Percentiles rank a stretch among this genome's conserved stretches.
phyloP scores from a whole-genome alignment of 805 yeast genomes.

The Candida taoyuanica region DNA sequence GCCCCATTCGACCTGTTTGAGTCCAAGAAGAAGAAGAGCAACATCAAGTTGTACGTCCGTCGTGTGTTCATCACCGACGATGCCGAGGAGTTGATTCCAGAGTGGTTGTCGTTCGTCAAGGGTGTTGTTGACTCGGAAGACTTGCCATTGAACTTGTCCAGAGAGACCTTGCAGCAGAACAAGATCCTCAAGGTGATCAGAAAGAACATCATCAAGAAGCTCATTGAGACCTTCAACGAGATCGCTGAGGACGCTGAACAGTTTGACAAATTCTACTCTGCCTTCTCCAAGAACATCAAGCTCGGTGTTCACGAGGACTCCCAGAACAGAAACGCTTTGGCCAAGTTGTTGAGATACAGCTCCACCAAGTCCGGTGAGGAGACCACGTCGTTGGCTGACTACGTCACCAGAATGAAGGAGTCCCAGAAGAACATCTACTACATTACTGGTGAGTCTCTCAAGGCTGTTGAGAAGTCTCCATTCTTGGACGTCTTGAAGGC shows the following conservation, averaged over 20 bases:
- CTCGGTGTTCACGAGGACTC: slow-evolving; percentile 99
- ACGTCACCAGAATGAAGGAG: slow-evolving; percentile 99
- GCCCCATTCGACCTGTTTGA: slow-evolving; percentile 99
- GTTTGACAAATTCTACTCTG: slow-evolving; percentile 96
- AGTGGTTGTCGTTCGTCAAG: slow-evolving; percentile 94
- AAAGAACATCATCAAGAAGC: slow-evolving; percentile 98
- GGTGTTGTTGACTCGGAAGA: slow-evolving; percentile 99
- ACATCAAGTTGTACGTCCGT: slow-evolving; percentile 97
- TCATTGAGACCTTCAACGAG: slow-evolving; percentile 98
- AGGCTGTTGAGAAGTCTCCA: slow-evolving; percentile 98
- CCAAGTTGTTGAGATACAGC: slow-evolving; percentile 95
- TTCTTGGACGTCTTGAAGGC: slow-evolving; percentile 98
- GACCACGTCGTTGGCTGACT: slow-evolving; percentile 90
- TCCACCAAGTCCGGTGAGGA: slow-evolving; percentile 95
- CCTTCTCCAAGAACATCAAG: slow-evolving; percentile 96
- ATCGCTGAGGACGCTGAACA: slow-evolving; percentile 98
- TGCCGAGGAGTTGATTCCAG: slow-evolving; percentile 98
- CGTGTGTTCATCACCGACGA: slow-evolving; percentile 99
- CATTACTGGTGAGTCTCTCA: slow-evolving; percentile 98
- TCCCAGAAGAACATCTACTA: slow-evolving; percentile 99
- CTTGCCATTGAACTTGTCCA: slow-evolving; percentile 97
- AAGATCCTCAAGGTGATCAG: slow-evolving; percentile 98
- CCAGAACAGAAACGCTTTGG: slow-evolving; percentile 93
- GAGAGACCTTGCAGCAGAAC: slow-evolving; percentile 99
- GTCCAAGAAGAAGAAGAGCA: slow-evolving; percentile 97